Conservation (phyloP, 2,329 filamentous ascomycete species). For the Leptoxyphium fumago region DNA sequence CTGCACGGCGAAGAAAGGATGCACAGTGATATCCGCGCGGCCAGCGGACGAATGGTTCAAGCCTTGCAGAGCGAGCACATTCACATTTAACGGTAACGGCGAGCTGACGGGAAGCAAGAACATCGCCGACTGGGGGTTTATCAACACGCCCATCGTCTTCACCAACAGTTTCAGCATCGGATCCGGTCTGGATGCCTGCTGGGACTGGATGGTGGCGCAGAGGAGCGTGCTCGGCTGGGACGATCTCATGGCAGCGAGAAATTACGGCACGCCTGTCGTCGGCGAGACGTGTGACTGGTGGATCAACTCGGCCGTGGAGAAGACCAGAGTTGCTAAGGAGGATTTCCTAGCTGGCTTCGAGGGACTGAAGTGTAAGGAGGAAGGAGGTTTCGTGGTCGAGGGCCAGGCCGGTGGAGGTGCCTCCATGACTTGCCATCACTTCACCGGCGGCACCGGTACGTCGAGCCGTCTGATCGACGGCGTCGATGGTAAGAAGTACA, state of each 20-base stretch:
- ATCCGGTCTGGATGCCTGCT: constrained; percentile 43
- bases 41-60: constrained; percentile 25
- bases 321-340: constrained; percentile 21
- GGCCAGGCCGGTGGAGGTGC: constrained; percentile 53
- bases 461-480: constrained; percentile 43
- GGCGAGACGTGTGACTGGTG: constrained; percentile 14
- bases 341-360: constrained; percentile 50
- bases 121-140: constrained; percentile 46
- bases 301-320: constrained; percentile 7
- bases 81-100: constrained; percentile 50
- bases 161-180: constrained; percentile 46
- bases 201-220: constrained; percentile 38
- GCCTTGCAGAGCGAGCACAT: constrained; percentile 31
- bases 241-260: constrained; percentile 3
- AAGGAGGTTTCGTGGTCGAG: constrained; percentile 47
- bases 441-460: constrained; percentile 53
- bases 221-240: constrained; percentile 21
- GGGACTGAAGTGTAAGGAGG: constrained; percentile 46
- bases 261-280: constrained; percentile 12
- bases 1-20: constrained; percentile 24
- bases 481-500: constrained; percentile 34
- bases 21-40: constrained; percentile 30
- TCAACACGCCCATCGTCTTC: constrained; percentile 45
- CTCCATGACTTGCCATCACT: constrained; percentile 51
- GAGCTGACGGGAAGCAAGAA: constrained; percentile 48